A percentile compares a stretch with the other conserved stretches of the same genome.
phyloP scores from a whole-genome alignment of 2,329 filamentous ascomycete genomes.

The Sporothrix curviconia region DNA sequence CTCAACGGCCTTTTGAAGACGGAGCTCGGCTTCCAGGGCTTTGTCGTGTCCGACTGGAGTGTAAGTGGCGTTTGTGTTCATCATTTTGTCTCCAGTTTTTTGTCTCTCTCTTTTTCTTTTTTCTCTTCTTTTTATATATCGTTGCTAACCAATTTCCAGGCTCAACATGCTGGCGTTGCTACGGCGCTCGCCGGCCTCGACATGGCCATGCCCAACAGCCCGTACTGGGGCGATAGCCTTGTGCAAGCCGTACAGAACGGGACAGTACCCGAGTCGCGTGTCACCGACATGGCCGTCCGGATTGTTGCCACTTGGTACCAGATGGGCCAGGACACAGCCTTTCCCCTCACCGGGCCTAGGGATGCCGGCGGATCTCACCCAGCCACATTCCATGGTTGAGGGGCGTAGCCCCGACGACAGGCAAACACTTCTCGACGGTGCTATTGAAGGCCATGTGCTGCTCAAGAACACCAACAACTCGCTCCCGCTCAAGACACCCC shows the following conservation, averaged over 20 bases:
- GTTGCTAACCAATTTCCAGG: too few relatives aligned
- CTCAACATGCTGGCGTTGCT: constrained; percentile 57
- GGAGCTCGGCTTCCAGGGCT: constrained; percentile 55
- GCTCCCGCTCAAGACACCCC: constrained; percentile 46
- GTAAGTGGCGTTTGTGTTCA: constrained; percentile 8
- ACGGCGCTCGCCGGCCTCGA: constrained; percentile 61
- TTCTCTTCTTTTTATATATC: too few relatives aligned
- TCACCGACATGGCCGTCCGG: constrained; percentile 31
- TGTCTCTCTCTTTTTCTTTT: too few relatives aligned
- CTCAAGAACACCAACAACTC: constrained; percentile 53
- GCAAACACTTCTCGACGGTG: constrained; percentile 44
- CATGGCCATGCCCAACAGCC: constrained; percentile 57
- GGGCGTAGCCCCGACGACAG: constrained; percentile 43
- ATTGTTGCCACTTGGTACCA: constrained; percentile 51
- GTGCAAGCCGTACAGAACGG: constrained; percentile 54
- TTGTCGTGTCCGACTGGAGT: constrained; percentile 60
- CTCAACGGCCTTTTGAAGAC: constrained; percentile 59
- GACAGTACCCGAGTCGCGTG: constrained; percentile 45
- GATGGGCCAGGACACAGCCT: constrained; percentile 43
- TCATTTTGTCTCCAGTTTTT: too few relatives aligned
- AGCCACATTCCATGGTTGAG: constrained; percentile 47
- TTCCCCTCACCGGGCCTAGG: constrained; percentile 43
- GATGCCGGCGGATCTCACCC: constrained; percentile 42
- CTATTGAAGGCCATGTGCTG: constrained; percentile 57
- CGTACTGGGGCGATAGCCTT: constrained; percentile 48